Percentiles rank a stretch among this genome's conserved stretches.
Evolutionary conservation across 805 yeast species (phyloP).

Genomic region (Torulaspora indica): DNA sequence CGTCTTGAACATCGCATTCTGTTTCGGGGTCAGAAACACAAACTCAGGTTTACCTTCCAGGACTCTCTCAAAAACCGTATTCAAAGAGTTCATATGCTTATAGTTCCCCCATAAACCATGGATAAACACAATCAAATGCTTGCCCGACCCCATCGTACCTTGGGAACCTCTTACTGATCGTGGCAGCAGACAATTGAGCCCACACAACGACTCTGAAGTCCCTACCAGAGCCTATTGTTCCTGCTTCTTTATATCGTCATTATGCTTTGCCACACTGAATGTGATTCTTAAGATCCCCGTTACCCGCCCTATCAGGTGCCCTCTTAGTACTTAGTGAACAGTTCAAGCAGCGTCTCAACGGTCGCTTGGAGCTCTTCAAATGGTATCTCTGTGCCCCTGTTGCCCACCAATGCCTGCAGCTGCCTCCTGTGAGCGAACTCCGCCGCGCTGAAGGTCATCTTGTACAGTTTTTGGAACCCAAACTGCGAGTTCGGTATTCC

Average conservation of each 20-base stretch:
- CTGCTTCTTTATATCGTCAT: not conserved
- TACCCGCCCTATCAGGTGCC: not conserved
- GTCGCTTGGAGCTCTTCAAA: conserved; percentile 36
- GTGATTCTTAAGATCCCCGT: not conserved
- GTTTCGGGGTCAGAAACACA: conserved; percentile 46
- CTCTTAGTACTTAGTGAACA: conserved; percentile 30
- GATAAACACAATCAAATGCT: conserved; percentile 64
- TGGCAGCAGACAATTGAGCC: not conserved
- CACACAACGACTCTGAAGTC: not conserved
- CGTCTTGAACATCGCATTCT: conserved; percentile 68
- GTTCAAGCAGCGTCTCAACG: conserved; percentile 35
- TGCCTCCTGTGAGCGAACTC: conserved; percentile 38
- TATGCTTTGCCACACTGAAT: conserved; percentile 1
- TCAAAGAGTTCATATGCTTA: conserved; percentile 48
- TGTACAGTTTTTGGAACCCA: conserved; percentile 36
- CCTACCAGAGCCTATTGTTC: not conserved
- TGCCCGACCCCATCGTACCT: conserved; percentile 15
- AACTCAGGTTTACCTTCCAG: conserved; percentile 41
- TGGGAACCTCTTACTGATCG: conserved; percentile 7
- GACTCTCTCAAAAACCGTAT: conserved; percentile 39
- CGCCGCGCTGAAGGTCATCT: conserved; percentile 37
- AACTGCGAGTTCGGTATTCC: conserved; percentile 31
- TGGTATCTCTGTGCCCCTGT: conserved; percentile 19
- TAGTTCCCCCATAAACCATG: conserved; percentile 81
- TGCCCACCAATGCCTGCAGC: conserved; percentile 12